Conservation (phyloP, 371 early-diverging fungal genomes). For the Apophysomyces sp. region DNA sequence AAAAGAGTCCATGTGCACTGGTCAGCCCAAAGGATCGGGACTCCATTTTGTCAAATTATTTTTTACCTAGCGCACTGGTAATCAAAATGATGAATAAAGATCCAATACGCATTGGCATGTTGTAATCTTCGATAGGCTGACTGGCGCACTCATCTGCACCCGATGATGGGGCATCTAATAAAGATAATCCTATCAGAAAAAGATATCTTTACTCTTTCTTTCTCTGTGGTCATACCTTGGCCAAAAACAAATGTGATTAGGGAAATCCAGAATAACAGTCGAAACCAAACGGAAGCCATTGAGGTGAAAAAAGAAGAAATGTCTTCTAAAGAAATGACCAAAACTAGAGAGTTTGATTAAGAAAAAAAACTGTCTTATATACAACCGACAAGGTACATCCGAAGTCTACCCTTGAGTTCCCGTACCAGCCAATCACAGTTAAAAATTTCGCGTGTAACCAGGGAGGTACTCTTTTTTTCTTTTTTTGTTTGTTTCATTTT, state of each 20-base stretch:
- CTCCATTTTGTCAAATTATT: neutral
- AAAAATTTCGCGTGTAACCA: constrained; percentile 2
- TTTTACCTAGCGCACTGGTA: constrained; percentile 18
- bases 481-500: neutral
- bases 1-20: too few relatives aligned
- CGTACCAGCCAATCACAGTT: neutral
- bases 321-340: neutral
- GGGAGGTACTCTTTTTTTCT: neutral
- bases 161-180: neutral
- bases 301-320: neutral
- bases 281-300: neutral
- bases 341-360: neutral
- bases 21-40: too few relatives aligned
- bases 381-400: neutral
- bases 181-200: neutral
- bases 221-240: neutral
- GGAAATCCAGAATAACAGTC: neutral
- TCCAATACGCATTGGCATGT: constrained; percentile 34
- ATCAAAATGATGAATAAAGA: constrained; percentile 28
- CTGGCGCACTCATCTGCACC: constrained; percentile 22
- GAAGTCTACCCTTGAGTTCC: neutral
- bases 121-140: constrained; percentile 27
- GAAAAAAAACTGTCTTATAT: neutral
- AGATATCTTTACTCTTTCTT: neutral
- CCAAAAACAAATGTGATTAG: neutral